Percentiles rank a stretch among this genome's conserved stretches.
These are phyloP conservation scores for Davidsoniella virescens DNA, from an alignment of 2,329 filamentous ascomycete species.

Conservation along the genomic window DNA sequence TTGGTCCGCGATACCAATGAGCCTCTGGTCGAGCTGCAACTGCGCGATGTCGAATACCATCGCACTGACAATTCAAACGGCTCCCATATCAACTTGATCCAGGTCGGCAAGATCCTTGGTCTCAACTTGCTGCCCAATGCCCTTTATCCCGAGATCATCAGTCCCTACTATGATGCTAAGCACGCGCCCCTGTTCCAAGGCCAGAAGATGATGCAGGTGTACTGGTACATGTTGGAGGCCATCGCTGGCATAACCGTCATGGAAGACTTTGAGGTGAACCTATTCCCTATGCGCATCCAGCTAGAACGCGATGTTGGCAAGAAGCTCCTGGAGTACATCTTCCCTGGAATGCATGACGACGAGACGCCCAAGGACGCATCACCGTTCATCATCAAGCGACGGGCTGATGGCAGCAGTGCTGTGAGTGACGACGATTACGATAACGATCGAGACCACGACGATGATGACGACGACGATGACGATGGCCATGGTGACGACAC, in stretches of 20 bases:
- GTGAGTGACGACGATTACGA: constrained; percentile 20
- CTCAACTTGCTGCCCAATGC: constrained; percentile 82
- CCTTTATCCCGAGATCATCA: constrained; percentile 90
- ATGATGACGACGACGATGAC: constrained; percentile 20
- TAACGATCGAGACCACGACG: constrained; percentile 34
- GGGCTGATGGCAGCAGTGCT: constrained; percentile 12
- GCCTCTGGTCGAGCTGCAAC: constrained; percentile 80
- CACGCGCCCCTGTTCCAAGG: constrained; percentile 33
- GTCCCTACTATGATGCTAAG: constrained; percentile 63
- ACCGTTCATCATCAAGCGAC: constrained; percentile 38
- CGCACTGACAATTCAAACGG: constrained; percentile 94
- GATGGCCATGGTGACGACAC: background rate
- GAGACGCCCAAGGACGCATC: constrained; percentile 38
- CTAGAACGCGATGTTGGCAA: constrained; percentile 85
- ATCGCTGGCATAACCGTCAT: constrained; percentile 96
- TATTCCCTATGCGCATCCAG: constrained; percentile 87
- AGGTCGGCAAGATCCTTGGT: constrained; percentile 74
- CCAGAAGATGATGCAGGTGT: constrained; percentile 75
- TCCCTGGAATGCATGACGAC: constrained; percentile 61
- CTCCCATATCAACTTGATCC: constrained; percentile 83
- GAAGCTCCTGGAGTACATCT: constrained; percentile 91
- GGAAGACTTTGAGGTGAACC: constrained; percentile 87
- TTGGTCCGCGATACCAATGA: constrained; percentile 75
- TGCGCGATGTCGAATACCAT: constrained; percentile 82
- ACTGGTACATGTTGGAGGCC: constrained; percentile 96